A percentile compares a stretch with the other conserved stretches of the same genome.
phyloP scores from a whole-genome alignment of 805 yeast genomes.

The Wickerhamomyces chaumierensis region DNA sequence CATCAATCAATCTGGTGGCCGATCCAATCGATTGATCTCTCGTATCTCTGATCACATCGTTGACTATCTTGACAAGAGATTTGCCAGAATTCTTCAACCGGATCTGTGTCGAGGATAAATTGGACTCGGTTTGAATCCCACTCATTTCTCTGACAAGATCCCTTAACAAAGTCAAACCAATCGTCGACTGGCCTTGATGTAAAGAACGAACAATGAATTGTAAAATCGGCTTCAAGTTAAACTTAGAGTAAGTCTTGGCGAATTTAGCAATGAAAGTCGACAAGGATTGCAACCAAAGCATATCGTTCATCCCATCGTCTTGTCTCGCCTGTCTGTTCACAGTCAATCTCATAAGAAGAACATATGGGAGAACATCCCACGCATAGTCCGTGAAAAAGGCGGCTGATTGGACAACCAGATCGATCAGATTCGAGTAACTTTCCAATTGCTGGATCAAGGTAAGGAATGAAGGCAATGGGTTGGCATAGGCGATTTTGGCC shows the following conservation, averaged over 20 bases:
- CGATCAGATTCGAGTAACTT: constrained; percentile 80
- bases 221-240: constrained; percentile 56
- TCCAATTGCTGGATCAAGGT: constrained; percentile 75
- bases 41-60: constrained; percentile 38
- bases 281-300: constrained; percentile 79
- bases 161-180: constrained; percentile 51
- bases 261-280: constrained; percentile 70
- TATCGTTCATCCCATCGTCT: constrained; percentile 67
- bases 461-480: constrained; percentile 69
- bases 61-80: constrained; percentile 42
- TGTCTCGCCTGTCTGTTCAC: constrained; percentile 59
- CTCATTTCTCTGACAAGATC: constrained; percentile 66
- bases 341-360: constrained; percentile 59
- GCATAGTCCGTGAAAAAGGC: constrained; percentile 63
- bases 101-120: constrained; percentile 57
- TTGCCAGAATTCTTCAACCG: constrained; percentile 54
- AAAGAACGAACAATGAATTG: constrained; percentile 51
- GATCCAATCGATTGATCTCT: constrained; percentile 37
- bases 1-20: constrained; percentile 37
- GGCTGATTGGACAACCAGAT: constrained; percentile 69
- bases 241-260: constrained; percentile 37
- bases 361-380: constrained; percentile 77
- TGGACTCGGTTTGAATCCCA: constrained; percentile 62
- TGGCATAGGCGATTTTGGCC: constrained; percentile 59
- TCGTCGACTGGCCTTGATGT: constrained; percentile 38